These are phyloP conservation scores for Rhododendron ovatum DNA, from an alignment of 148 eudicot species.

Conservation along the genomic window DNA sequence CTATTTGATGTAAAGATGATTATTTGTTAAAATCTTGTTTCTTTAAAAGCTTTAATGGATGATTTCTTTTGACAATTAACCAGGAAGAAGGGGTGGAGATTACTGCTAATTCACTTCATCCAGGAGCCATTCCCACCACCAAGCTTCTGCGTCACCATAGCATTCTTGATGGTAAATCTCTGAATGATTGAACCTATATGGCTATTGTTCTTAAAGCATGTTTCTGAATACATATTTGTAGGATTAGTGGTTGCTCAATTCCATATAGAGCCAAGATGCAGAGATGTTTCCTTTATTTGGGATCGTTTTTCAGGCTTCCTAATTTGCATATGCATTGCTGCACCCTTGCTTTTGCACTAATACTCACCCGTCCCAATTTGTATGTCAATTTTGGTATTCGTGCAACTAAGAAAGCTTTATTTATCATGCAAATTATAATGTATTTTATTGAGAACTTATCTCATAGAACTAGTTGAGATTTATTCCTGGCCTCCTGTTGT, in stretches of 20 bases:
- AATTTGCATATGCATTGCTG: background rate
- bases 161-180: constrained; percentile 46
- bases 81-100: constrained; percentile 78
- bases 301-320: background rate
- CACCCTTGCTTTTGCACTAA: background rate
- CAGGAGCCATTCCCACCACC: constrained; percentile 84
- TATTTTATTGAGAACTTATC: no score
- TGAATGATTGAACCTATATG: background rate
- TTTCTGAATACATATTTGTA: background rate
- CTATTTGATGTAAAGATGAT: background rate
- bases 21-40: background rate
- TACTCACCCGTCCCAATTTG: background rate
- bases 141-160: constrained; percentile 60
- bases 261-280: background rate
- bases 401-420: background rate
- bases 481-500: no score
- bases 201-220: background rate
- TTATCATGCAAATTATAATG: no score
- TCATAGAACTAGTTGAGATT: background rate
- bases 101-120: constrained; percentile 26
- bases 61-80: background rate
- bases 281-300: background rate
- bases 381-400: background rate
- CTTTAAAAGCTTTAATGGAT: background rate
- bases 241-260: background rate